Base-by-base conservation (phyloP, 2,329 filamentous ascomycete genomes). In the Moelleriella libera region DNA sequence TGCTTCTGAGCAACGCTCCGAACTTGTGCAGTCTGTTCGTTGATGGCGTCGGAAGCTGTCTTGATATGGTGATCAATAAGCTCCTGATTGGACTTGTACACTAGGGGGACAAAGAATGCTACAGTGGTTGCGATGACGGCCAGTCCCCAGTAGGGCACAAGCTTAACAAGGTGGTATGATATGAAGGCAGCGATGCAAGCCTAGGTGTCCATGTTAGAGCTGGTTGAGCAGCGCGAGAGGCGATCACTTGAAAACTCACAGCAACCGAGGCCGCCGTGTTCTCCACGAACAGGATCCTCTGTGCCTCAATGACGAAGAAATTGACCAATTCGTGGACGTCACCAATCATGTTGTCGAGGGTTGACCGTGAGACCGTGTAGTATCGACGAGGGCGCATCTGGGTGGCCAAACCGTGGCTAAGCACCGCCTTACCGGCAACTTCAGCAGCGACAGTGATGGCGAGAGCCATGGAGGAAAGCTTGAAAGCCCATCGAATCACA, bases 251-350 rank as follows among this genome's bases (percentile, higher is more conserved):
- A 44, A 68, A n/a, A 12, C 79, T 63, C 70, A 83, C 80, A 54
- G 69, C 72, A 57, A 67, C 64, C 28, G 81, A 83, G 48, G 70
- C 74, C 52, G 67, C 63, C 49, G 84, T 63, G 55, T 83, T 85
- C 71, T 85, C 82, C 42, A 74, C 80, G 54, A 80, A 85, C 48
- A 84, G 58, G 54, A 85, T 76, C 51, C 80, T 74, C 68, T 85
- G 82, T 45, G 72, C 68, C 68, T 85, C 82, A 49, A 85, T 82
- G 51, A 83, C 71, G 56, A 84, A 80, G 63, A 85, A 85, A 71
- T 85, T 85, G 66, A 81, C 63, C 50, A 85, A 71, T 64, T 84
- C 80, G 58, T 83, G 76, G 41, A 80, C 67, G 53, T 84, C 81
- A 48, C 76, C 77, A 55, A 82, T 74, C 53, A 80, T 54, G 49